Conservation (phyloP, 768 basidiomycete species). For the Mycena crocata region DNA sequence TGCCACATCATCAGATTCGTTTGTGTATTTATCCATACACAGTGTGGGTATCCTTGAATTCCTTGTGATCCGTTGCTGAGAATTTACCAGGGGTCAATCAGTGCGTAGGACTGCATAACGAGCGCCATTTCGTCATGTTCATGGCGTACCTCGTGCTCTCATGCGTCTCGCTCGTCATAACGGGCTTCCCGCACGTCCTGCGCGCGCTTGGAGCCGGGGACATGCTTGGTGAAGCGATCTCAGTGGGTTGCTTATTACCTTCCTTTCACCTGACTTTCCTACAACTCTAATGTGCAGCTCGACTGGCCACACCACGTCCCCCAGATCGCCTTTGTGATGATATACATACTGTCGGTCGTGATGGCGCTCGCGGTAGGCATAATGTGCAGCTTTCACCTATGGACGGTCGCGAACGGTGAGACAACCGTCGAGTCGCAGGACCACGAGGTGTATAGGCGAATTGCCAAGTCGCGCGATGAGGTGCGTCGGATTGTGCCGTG, state of each 20-base stretch:
- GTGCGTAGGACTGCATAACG: conserved; percentile 96
- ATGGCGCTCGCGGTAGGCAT: conserved; percentile 79
- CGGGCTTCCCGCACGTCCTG: conserved; percentile 73
- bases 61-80: conserved; percentile 9
- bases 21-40: not conserved
- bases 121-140: conserved; percentile 96
- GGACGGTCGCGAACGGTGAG: conserved; percentile 78
- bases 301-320: conserved; percentile 76
- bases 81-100: conserved; percentile 86
- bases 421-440: conserved; percentile 94
- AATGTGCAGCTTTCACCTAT: conserved; percentile 81
- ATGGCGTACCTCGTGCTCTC: conserved; percentile 88
- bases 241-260: too few relatives aligned
- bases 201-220: conserved; percentile 67
- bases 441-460: conserved; percentile 77
- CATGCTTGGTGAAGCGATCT: too few relatives aligned
- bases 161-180: conserved; percentile 63
- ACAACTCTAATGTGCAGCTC: conserved; percentile 35
- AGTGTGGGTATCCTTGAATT: conserved; percentile 16
- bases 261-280: not conserved
- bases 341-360: conserved; percentile 81
- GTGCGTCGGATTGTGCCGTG: conserved; percentile 50
- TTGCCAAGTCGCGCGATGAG: conserved; percentile 77
- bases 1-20: not conserved
- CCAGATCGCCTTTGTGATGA: conserved; percentile 73